Conservation (phyloP, 495 filamentous ascomycete genomes). For the Trichoderma reesei region DNA sequence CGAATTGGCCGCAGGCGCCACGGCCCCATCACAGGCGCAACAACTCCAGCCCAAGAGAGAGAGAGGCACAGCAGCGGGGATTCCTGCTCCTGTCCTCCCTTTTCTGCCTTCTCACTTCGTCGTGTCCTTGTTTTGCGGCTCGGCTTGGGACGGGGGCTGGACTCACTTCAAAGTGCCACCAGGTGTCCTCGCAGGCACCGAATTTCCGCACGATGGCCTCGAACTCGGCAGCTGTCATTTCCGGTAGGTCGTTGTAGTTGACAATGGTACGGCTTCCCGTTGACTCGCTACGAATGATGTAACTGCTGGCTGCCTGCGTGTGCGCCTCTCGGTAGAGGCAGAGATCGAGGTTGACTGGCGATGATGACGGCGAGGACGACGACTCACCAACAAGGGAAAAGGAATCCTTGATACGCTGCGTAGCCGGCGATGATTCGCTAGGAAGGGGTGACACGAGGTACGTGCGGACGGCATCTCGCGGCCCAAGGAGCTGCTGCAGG, state of each 20-base stretch:
- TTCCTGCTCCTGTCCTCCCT: too few relatives aligned
- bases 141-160: not conserved
- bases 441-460: constrained; percentile 36
- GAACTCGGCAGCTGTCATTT: constrained; percentile 56
- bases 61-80: not conserved
- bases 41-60: not conserved
- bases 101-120: too few relatives aligned
- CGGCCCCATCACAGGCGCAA: not conserved
- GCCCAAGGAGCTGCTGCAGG: constrained; percentile 41
- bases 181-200: constrained; percentile 23
- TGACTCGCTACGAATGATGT: constrained; percentile 53
- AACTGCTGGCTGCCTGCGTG: constrained; percentile 54
- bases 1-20: not conserved
- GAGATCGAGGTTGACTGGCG: constrained; percentile 34
- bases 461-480: constrained; percentile 17
- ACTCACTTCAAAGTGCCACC: constrained; percentile 68
- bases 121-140: not conserved
- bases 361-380: constrained; percentile 9
- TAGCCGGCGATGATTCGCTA: constrained; percentile 23
- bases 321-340: constrained; percentile 51
- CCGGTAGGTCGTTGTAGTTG: constrained; percentile 56
- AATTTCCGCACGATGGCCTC: constrained; percentile 22
- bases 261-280: constrained; percentile 59
- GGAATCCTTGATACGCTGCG: constrained; percentile 26
- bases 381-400: constrained; percentile 23